Base-by-base conservation (phyloP, 768 basidiomycete genomes). In the Suillus tomentosus region DNA sequence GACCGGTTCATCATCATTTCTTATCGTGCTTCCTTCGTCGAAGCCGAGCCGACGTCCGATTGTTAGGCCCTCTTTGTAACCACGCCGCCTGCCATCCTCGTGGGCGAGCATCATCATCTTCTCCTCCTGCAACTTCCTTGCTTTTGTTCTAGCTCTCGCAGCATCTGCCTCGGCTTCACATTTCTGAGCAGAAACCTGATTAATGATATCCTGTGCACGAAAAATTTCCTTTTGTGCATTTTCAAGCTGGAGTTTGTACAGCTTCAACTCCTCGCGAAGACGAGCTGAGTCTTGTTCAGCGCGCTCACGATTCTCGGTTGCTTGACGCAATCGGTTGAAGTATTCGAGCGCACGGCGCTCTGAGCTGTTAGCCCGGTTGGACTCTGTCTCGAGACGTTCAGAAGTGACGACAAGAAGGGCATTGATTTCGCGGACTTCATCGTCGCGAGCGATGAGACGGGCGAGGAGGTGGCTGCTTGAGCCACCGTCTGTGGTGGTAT, bases 331-430 rank as follows among this genome's bases (percentile, higher is more conserved):
- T 31, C 79, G 76, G 60, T 75, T 72, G 27, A 80, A 81, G 65
- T 82, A 76, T 54, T 82, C 82, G 51, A 81, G 72, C n/a, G 81
- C 81, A 45, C 81, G 79, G 47, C 74, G 74, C 65, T 83, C 82
- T n/a, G 82, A 80, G 31, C 78, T 74, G 36, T 76, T 76, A 27
- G 80, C 82, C 61, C 82, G 81, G 36, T 69, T 67, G 3, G 81
- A 76, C 65, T 82, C 82, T 14, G 68, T 64, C 60, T 82, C 79
- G 50, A 83, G 72, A n/a, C 76, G 74, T 48, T 76, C 74, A 7
- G 68, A 62, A 48, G 70, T 66, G 64, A 71, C 69, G 53, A 43
- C 64, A 40, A 77, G 67, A 2, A 63, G 63, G 17, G 74, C 67
- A 42, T 77, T 74, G 36, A 77, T 59, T 58, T 76, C 74, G 24